A percentile compares a stretch with the other conserved stretches of the same genome.
Conservation (phyloP, 1,284 basidiomycete genomes). For the Cutaneotrichosporon sp. region DNA sequence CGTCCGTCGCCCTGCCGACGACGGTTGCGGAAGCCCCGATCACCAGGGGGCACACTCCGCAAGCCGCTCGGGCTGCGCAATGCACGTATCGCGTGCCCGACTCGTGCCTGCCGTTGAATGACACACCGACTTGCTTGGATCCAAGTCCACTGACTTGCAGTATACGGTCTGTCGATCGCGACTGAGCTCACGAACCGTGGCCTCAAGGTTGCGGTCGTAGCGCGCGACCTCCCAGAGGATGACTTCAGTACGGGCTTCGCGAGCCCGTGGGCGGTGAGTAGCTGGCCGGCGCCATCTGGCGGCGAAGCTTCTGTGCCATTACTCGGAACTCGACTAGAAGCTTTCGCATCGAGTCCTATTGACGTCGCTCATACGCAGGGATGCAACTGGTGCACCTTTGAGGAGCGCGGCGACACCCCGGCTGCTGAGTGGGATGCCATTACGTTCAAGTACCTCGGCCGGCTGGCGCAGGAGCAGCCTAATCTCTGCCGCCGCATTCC, state of each 20-base stretch:
- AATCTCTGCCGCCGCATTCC: conserved; percentile 51
- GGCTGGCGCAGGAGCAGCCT: conserved; percentile 52
- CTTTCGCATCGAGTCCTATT: no score
- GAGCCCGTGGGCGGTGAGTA: conserved; percentile 61
- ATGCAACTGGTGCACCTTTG: conserved; percentile 64
- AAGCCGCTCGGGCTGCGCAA: no score
- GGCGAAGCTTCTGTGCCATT: no score
- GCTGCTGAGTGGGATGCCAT: conserved; percentile 49
- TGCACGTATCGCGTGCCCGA: background rate
- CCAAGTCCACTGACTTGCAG: no score
- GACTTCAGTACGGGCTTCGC: conserved; percentile 58
- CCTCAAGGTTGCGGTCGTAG: conserved; percentile 58
- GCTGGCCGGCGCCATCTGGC: background rate
- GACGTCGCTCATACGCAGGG: conserved; percentile 52
- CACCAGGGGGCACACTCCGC: no score
- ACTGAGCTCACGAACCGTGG: conserved; percentile 49
- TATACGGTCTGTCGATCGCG: conserved; percentile 52
- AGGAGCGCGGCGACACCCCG: conserved; percentile 31
- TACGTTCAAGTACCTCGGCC: conserved; percentile 51
- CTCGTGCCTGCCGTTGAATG: background rate
- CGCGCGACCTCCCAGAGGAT: conserved; percentile 63
- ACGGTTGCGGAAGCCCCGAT: no score
- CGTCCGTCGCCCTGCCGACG: no score
- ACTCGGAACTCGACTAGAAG: no score
- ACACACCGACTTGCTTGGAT: no score